These are phyloP conservation scores for Capsicum chinense DNA, from an alignment of 257 asterid species.

Conservation along the genomic window DNA sequence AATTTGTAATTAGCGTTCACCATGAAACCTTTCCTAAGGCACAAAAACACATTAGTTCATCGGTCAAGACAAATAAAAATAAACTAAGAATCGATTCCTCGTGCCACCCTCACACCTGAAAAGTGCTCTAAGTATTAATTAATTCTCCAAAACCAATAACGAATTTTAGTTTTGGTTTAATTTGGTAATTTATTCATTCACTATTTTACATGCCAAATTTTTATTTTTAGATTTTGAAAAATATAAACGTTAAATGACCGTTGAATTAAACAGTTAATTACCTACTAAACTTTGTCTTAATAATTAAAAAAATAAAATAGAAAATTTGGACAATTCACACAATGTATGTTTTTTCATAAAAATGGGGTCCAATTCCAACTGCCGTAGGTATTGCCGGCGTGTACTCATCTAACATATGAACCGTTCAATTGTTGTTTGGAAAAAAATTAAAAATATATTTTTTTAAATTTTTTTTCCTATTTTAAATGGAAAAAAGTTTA, in stretches of 20 bases:
- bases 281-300: neutral
- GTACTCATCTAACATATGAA: neutral
- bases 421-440: constrained; percentile 18
- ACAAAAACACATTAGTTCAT: too few species aligned
- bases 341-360: neutral
- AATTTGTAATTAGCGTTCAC: neutral
- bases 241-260: constrained; percentile 31
- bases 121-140: too few species aligned
- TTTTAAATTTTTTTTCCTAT: neutral
- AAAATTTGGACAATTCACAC: neutral
- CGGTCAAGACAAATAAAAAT: too few species aligned
- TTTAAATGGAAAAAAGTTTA: neutral
- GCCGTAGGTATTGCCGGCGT: neutral
- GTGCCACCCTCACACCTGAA: too few species aligned
- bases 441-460: neutral
- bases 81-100: too few species aligned
- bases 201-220: neutral
- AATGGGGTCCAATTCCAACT: neutral
- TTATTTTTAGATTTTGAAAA: neutral
- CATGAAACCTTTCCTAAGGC: too few species aligned
- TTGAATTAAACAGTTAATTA: constrained; percentile 27
- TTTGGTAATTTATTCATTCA: neutral
- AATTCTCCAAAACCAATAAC: neutral
- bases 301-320: neutral
- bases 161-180: neutral